Conservation (phyloP, 441 rosid species). For the Eruca vesicaria region DNA sequence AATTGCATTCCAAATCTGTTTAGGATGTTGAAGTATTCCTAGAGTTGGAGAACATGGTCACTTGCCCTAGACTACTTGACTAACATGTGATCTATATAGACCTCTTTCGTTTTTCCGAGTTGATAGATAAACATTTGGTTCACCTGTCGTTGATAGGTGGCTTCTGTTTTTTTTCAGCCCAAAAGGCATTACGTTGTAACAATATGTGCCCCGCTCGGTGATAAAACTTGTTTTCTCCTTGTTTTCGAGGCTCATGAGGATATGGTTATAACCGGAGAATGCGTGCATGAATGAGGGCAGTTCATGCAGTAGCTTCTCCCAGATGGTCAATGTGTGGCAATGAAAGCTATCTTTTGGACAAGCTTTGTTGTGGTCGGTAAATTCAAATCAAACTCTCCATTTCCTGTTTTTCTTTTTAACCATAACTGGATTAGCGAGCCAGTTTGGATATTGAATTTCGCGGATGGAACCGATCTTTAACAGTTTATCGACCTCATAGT, state of each 20-base stretch:
- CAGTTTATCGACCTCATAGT: too few relatives aligned
- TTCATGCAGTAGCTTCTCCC: neutral
- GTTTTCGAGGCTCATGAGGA: neutral
- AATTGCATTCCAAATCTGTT: neutral
- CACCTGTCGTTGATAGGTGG: neutral
- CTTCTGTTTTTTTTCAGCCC: neutral
- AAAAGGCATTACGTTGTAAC: neutral
- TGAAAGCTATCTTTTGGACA: too few relatives aligned
- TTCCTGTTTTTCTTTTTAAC: too few relatives aligned
- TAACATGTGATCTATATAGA: neutral
- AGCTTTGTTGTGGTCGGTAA: too few relatives aligned
- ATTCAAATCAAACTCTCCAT: too few relatives aligned
- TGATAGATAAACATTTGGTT: neutral
- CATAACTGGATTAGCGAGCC: too few relatives aligned
- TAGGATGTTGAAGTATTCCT: neutral
- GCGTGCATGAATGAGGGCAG: neutral
- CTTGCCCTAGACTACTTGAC: neutral
- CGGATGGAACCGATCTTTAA: too few relatives aligned
- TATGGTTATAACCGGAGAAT: neutral
- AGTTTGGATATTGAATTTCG: too few relatives aligned
- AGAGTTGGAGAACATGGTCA: neutral
- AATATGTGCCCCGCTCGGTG: neutral
- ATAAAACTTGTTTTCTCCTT: neutral
- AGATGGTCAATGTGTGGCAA: neutral
- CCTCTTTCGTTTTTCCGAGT: neutral